phyloP scores from a whole-genome alignment of 2,329 filamentous ascomycete genomes.

The Grosmannia clavigera region DNA sequence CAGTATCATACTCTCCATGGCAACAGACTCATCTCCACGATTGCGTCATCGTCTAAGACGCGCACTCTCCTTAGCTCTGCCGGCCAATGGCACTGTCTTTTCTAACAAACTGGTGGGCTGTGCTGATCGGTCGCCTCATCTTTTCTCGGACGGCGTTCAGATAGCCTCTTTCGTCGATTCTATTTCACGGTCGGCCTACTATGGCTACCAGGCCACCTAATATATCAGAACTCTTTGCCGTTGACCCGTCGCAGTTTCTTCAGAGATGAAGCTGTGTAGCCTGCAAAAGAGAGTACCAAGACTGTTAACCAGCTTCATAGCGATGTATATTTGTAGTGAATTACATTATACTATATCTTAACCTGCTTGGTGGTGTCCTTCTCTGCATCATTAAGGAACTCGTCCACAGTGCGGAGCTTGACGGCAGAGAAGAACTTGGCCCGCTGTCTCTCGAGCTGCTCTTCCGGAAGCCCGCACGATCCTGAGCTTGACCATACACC shows the following conservation, averaged over 20 bases:
- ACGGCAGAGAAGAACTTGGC: not conserved
- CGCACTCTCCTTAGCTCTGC: not conserved
- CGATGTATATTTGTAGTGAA: no score
- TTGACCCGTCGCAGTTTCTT: not conserved
- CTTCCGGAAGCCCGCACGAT: not conserved
- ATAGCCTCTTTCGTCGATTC: constrained; percentile 4
- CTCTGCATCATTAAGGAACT: not conserved
- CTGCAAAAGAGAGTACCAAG: no score
- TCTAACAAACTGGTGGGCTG: constrained; percentile 1
- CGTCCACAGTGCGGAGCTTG: not conserved
- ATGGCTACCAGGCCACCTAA: no score
- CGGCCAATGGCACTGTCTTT: not conserved
- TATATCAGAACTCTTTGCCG: not conserved
- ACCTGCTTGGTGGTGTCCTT: not conserved
- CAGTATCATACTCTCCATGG: no score
- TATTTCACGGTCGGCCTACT: not conserved
- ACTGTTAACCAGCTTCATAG: no score
- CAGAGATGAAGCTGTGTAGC: no score
- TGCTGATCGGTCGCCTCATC: constrained; percentile 2
- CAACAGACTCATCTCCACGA: not conserved
- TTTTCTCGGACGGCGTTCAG: constrained; percentile 6
- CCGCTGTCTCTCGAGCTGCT: not conserved
- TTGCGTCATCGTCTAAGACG: not conserved
- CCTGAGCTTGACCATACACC: constrained; percentile 1
- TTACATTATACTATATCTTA: not conserved